A percentile compares a stretch with the other conserved stretches of the same genome.
These are phyloP conservation scores for Colletotrichum tropicale DNA, from an alignment of 2,329 filamentous ascomycete genomes.

Conservation along the genomic window DNA sequence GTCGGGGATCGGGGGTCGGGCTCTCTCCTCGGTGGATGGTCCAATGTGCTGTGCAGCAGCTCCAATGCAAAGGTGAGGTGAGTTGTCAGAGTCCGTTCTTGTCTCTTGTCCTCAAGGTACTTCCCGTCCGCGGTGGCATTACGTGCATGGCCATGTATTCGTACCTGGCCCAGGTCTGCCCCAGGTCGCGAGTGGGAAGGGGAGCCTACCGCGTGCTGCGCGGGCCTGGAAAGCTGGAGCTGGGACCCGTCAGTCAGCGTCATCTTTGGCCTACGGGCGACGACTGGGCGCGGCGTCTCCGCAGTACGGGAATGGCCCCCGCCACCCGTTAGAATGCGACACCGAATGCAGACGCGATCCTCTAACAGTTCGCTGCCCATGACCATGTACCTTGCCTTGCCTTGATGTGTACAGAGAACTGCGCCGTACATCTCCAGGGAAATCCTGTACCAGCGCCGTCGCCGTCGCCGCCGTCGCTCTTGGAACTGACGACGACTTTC, in stretches of 20 bases:
- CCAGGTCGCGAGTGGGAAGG: background rate
- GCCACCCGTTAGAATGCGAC: conserved; percentile 10
- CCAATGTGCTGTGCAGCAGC: background rate
- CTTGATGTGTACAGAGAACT: background rate
- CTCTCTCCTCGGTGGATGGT: background rate
- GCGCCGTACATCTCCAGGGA: background rate
- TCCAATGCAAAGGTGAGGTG: background rate
- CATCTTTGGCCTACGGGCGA: background rate
- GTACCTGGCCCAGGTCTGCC: background rate
- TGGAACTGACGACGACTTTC: conserved; percentile 1
- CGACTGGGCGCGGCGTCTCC: conserved; percentile 1
- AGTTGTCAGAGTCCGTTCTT: background rate
- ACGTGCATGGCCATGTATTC: background rate
- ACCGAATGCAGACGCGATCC: background rate
- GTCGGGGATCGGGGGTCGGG: background rate
- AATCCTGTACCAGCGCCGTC: background rate
- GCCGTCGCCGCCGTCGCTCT: background rate
- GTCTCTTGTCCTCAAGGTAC: background rate
- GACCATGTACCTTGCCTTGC: background rate
- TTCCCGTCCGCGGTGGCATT: background rate
- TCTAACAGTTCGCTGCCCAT: background rate
- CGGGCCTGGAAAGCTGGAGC: background rate
- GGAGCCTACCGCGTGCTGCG: background rate
- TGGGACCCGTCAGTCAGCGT: conserved; percentile 16
- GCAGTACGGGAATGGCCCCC: conserved; percentile 2